phyloP scores from a whole-genome alignment of 2,329 filamentous ascomycete species.

The Emydomyces testavorans region DNA sequence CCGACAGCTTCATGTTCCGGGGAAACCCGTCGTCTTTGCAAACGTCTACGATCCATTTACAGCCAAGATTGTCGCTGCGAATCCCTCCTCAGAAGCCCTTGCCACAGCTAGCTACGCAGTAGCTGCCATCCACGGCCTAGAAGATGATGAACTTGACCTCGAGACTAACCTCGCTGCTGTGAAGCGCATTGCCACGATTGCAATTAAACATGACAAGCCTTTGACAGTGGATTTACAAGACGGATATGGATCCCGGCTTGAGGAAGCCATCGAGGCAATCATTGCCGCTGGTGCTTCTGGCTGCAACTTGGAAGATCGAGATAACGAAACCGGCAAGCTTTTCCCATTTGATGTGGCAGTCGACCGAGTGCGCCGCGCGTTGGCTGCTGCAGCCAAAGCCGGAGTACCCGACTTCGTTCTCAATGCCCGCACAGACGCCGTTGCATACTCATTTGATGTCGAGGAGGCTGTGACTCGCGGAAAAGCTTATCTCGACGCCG shows the following conservation, averaged over 20 bases:
- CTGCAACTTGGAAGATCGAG: conserved; percentile 49
- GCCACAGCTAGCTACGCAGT: conserved; percentile 45
- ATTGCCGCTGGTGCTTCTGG: conserved; percentile 46
- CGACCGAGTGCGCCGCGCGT: conserved; percentile 33
- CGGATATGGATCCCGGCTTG: conserved; percentile 43
- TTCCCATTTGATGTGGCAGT: conserved; percentile 39
- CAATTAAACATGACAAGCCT: conserved; percentile 34
- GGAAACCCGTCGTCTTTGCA: conserved; percentile 42
- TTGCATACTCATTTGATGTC: conserved; percentile 36
- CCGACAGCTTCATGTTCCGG: conserved; percentile 39
- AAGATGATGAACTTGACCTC: conserved; percentile 41
- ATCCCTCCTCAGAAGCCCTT: conserved; percentile 29
- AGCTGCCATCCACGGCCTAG: conserved; percentile 36
- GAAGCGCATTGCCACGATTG: conserved; percentile 36
- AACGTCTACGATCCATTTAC: conserved; percentile 46
- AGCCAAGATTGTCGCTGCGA: conserved; percentile 35
- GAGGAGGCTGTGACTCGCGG: conserved; percentile 44
- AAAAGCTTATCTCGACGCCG: conserved; percentile 46
- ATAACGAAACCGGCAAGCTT: conserved; percentile 27
- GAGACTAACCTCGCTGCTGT: conserved; percentile 43
- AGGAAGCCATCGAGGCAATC: conserved; percentile 35
- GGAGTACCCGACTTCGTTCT: conserved; percentile 47
- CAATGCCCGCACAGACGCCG: conserved; percentile 47
- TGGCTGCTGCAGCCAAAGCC: conserved; percentile 24
- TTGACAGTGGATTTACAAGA: conserved; percentile 51